A percentile compares a stretch with the other conserved stretches of the same genome.
These are phyloP conservation scores for Fusarium sp. DNA, from an alignment of 2,329 filamentous ascomycete genomes.

Conservation along the genomic window DNA sequence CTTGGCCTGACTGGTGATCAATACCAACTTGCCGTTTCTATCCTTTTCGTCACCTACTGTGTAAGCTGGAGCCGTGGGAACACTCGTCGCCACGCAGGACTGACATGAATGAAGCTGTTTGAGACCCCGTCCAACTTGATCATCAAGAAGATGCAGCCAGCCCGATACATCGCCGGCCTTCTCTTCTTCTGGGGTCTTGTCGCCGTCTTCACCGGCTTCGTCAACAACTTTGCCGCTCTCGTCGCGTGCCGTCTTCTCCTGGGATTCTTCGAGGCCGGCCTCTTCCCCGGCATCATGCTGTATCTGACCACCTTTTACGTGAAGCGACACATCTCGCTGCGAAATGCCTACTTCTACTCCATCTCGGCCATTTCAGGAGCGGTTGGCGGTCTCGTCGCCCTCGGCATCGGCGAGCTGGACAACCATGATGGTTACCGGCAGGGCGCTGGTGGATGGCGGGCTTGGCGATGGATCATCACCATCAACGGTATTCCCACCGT, in stretches of 20 bases:
- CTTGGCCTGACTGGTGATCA: constrained; percentile 63
- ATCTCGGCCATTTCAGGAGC: constrained; percentile 69
- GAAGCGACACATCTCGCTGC: constrained; percentile 66
- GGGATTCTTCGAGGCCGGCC: constrained; percentile 56
- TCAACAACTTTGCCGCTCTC: constrained; percentile 56
- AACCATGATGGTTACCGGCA: constrained; percentile 60
- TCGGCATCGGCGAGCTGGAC: constrained; percentile 58
- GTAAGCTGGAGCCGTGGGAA: constrained; percentile 44
- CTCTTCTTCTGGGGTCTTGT: constrained; percentile 57
- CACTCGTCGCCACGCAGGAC: fast-evolving
- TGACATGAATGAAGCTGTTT: constrained; percentile 41
- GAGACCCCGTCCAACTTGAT: constrained; percentile 54
- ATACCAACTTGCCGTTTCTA: constrained; percentile 64
- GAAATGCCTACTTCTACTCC: constrained; percentile 70
- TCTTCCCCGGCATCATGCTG: constrained; percentile 60
- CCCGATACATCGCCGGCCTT: constrained; percentile 59
- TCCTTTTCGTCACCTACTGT: constrained; percentile 52
- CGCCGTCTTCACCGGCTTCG: constrained; percentile 55
- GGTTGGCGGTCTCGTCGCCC: constrained; percentile 71
- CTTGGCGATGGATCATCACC: constrained; percentile 74
- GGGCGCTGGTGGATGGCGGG: constrained; percentile 63
- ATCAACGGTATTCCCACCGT: constrained; percentile 59
- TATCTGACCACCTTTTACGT: constrained; percentile 71
- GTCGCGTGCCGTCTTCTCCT: constrained; percentile 53
- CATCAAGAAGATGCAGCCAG: constrained; percentile 50